Conservation (phyloP, 148 eudicot species). For the Polygonum aviculare region DNA sequence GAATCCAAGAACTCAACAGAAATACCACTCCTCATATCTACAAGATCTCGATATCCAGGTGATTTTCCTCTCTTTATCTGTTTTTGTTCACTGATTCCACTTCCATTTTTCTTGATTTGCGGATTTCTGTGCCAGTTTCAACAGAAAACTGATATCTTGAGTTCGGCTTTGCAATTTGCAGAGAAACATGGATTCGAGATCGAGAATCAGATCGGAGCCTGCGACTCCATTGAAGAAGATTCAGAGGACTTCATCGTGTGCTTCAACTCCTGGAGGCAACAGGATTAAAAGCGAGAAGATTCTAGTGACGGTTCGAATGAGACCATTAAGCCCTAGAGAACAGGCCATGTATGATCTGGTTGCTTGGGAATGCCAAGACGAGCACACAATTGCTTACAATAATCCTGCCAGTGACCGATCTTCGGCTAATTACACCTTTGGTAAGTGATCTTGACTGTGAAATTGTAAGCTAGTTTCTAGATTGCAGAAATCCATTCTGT, state of each 20-base stretch:
- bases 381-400: constrained; percentile 53
- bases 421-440: constrained; percentile 59
- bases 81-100: not conserved
- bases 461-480: not conserved
- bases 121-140: not conserved
- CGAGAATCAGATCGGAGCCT: constrained; percentile 20
- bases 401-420: constrained; percentile 57
- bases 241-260: constrained; percentile 28
- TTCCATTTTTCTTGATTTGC: not conserved
- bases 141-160: not conserved
- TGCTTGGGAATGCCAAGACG: constrained; percentile 80
- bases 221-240: constrained; percentile 69
- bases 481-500: not conserved
- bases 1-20: not conserved
- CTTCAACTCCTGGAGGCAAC: constrained; percentile 56
- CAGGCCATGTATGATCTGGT: constrained; percentile 78
- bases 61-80: not conserved
- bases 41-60: not conserved
- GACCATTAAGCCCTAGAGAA: constrained; percentile 83
- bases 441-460: constrained; percentile 23
- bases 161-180: not conserved
- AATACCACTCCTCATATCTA: not conserved
- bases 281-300: constrained; percentile 78
- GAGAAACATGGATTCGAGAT: not conserved
- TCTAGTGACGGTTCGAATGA: constrained; percentile 74